A percentile compares a stretch with the other conserved stretches of the same genome.
These are phyloP conservation scores for Saitozyma sp. DNA, from an alignment of 768 basidiomycete species.

Conservation along the genomic window DNA sequence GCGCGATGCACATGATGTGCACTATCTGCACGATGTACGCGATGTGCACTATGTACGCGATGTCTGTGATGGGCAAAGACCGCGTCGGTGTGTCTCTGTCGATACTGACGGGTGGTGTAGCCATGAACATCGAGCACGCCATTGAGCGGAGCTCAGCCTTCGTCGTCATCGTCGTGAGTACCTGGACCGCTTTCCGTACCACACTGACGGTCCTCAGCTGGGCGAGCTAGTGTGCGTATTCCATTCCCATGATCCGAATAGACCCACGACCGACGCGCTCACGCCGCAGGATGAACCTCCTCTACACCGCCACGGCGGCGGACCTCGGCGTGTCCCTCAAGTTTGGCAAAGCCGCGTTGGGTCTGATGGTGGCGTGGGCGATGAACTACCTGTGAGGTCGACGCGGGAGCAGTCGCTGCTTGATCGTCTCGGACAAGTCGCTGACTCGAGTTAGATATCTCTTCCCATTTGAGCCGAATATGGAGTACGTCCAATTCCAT, in stretches of 20 bases:
- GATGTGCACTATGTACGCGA: too few species aligned
- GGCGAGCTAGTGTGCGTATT: constrained; percentile 27
- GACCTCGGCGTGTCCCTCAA: constrained; percentile 21
- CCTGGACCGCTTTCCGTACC: not conserved
- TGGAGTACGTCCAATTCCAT: constrained; percentile 10
- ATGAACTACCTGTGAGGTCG: too few species aligned
- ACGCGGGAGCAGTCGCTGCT: too few species aligned
- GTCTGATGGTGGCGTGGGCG: constrained; percentile 28
- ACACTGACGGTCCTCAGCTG: constrained; percentile 3
- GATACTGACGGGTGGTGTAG: constrained; percentile 11
- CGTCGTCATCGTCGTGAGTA: constrained; percentile 46
- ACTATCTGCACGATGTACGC: not conserved
- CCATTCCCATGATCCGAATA: not conserved
- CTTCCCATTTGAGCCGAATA: constrained; percentile 18
- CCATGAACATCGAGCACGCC: constrained; percentile 53
- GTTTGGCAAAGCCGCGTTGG: constrained; percentile 20
- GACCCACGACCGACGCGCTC: not conserved
- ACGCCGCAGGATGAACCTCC: constrained; percentile 20
- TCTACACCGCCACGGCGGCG: constrained; percentile 13
- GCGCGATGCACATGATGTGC: too few species aligned
- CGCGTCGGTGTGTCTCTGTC: not conserved
- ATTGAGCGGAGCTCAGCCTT: constrained; percentile 51
- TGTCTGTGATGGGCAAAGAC: too few species aligned
- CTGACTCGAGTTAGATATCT: constrained; percentile 14
- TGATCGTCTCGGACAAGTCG: not conserved